These are phyloP conservation scores for Suhomyces yuchorum DNA, from an alignment of 1,139 yeast genomes.

Conservation along the genomic window DNA sequence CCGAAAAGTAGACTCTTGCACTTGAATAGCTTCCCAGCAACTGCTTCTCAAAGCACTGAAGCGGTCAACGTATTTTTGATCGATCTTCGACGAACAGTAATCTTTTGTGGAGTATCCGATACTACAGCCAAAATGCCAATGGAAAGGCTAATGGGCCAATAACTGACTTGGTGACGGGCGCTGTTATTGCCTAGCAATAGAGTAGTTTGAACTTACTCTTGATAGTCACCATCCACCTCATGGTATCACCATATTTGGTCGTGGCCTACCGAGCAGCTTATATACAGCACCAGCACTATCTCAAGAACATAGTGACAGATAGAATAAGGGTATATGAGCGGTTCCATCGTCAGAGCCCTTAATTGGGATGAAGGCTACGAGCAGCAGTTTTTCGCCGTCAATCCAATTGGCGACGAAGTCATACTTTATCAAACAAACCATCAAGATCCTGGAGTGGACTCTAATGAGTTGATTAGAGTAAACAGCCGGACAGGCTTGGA, in stretches of 20 bases:
- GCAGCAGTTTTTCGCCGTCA: slow-evolving; percentile 63
- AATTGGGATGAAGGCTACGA: slow-evolving; percentile 60
- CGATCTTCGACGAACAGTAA: too few species aligned
- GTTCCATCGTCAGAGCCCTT: slow-evolving; percentile 56
- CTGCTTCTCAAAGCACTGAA: too few species aligned
- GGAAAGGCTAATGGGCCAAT: too few species aligned
- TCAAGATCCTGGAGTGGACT: slow-evolving; percentile 36
- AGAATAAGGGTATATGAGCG: slow-evolving; percentile 39
- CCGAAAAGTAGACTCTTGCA: too few species aligned
- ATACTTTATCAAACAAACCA: slow-evolving; percentile 58
- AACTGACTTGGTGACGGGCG: too few species aligned
- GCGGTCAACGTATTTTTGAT: too few species aligned
- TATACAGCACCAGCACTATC: neutral
- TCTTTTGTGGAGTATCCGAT: too few species aligned
- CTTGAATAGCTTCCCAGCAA: too few species aligned
- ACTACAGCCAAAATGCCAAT: too few species aligned
- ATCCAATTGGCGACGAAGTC: slow-evolving; percentile 71
- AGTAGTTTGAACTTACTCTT: too few species aligned
- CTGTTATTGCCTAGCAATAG: too few species aligned
- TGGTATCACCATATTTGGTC: neutral
- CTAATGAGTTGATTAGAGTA: slow-evolving; percentile 48
- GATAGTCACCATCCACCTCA: too few species aligned
- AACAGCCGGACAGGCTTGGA: slow-evolving; percentile 66
- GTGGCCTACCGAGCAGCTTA: neutral
- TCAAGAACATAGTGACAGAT: neutral